These are phyloP conservation scores for Cystofilobasidium bisporidii DNA, from an alignment of 768 basidiomycete species.

Conservation along the genomic window DNA sequence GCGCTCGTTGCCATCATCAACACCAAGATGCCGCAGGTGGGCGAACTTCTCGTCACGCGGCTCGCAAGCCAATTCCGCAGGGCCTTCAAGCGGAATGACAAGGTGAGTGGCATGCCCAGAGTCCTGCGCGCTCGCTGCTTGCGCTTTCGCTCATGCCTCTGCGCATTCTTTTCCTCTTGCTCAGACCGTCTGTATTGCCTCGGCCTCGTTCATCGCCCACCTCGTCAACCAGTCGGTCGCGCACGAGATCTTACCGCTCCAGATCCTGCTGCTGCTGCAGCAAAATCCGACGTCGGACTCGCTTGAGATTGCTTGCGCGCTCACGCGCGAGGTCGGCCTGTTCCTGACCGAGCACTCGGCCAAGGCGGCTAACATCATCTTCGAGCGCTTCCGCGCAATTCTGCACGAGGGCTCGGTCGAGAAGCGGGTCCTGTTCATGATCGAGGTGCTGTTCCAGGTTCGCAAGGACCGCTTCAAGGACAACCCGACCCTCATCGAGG, in stretches of 20 bases:
- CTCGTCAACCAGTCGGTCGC: conserved; percentile 89
- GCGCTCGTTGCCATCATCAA: conserved; percentile 90
- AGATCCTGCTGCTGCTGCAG: conserved; percentile 89
- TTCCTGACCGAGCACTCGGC: conserved; percentile 88
- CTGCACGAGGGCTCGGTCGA: conserved; percentile 91
- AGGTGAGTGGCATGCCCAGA: too few species aligned
- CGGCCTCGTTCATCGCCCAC: conserved; percentile 74
- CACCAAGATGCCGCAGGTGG: conserved; percentile 91
- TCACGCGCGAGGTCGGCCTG: conserved; percentile 93
- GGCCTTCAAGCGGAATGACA: conserved; percentile 93
- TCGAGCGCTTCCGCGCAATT: conserved; percentile 92
- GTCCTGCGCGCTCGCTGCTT: too few species aligned
- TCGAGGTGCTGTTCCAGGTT: conserved; percentile 98
- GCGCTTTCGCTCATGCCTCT: too few species aligned
- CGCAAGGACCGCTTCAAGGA: conserved; percentile 99
- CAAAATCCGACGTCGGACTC: conserved; percentile 95
- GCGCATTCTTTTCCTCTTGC: neutral
- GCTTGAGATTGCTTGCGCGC: conserved; percentile 95
- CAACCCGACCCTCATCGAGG: conserved; percentile 87
- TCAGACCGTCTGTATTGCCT: conserved; percentile 85
- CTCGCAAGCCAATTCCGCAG: conserved; percentile 90
- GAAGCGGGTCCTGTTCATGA: conserved; percentile 97
- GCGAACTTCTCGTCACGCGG: conserved; percentile 77
- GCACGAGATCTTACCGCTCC: conserved; percentile 84
- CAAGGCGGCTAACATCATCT: conserved; percentile 87